Conservation (phyloP, 257 asterid species). For the Nicotiana obtusifolia region DNA sequence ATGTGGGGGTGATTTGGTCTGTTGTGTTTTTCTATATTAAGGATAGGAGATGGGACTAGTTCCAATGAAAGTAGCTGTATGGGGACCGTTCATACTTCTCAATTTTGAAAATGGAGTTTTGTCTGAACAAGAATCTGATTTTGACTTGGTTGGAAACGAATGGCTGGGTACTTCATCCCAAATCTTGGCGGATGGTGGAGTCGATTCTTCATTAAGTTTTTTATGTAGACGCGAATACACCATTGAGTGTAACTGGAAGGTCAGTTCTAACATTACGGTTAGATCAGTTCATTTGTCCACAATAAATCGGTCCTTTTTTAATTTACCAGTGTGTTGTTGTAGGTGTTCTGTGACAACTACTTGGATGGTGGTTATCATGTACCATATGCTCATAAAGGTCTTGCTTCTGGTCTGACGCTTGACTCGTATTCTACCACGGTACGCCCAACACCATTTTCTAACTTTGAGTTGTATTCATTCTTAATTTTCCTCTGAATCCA, state of each 20-base stretch:
- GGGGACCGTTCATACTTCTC: constrained; percentile 88
- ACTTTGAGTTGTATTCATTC: not conserved
- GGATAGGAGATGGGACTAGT: constrained; percentile 78
- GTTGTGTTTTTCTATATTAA: constrained; percentile 20
- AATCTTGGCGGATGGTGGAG: constrained; percentile 44
- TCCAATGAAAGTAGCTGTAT: constrained; percentile 52
- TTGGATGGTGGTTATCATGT: constrained; percentile 95
- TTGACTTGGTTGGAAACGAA: constrained; percentile 39
- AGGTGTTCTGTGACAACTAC: constrained; percentile 96
- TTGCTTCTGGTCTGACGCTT: constrained; percentile 76
- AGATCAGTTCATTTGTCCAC: not conserved
- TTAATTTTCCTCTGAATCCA: not conserved
- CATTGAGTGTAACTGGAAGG: constrained; percentile 95
- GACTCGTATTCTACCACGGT: constrained; percentile 69
- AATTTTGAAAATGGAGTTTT: constrained; percentile 32
- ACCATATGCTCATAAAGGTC: constrained; percentile 78
- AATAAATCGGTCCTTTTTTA: not conserved
- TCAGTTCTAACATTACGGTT: constrained; percentile 12
- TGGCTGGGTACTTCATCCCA: constrained; percentile 79
- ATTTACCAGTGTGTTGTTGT: constrained; percentile 10
- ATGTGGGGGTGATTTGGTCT: not conserved
- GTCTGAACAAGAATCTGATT: constrained; percentile 26
- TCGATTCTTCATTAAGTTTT: constrained; percentile 53
- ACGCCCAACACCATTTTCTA: constrained; percentile 8
- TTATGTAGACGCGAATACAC: constrained; percentile 62